Conservation (phyloP, 495 filamentous ascomycete genomes). For the Thozetella sp. region DNA sequence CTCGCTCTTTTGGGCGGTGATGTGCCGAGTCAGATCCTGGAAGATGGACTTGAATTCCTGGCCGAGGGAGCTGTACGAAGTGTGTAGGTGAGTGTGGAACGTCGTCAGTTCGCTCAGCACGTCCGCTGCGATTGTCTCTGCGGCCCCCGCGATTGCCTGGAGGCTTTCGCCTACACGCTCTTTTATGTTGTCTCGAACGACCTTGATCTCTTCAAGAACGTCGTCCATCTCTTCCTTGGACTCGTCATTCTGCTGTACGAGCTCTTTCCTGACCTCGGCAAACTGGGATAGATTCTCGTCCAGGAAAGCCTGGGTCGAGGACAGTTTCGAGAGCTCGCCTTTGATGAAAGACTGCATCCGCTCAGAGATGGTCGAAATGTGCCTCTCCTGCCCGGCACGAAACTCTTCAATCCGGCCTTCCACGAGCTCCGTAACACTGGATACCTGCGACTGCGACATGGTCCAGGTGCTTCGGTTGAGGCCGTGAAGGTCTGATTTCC, state of each 20-base stretch:
- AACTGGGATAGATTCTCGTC: slow-evolving; percentile 67
- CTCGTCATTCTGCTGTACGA: slow-evolving; percentile 65
- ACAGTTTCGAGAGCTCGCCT: slow-evolving; percentile 68
- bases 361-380: slow-evolving; percentile 65
- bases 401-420: slow-evolving; percentile 73
- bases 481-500: slow-evolving; percentile 79
- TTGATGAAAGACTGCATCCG: slow-evolving; percentile 75
- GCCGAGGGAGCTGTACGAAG: slow-evolving; percentile 86
- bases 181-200: slow-evolving; percentile 84
- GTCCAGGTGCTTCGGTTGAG: slow-evolving; percentile 80
- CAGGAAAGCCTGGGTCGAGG: slow-evolving; percentile 67
- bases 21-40: slow-evolving; percentile 71
- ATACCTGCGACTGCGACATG: slow-evolving; percentile 72
- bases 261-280: slow-evolving; percentile 62
- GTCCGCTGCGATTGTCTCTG: slow-evolving; percentile 84
- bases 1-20: slow-evolving; percentile 78
- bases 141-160: slow-evolving; percentile 79
- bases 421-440: slow-evolving; percentile 71
- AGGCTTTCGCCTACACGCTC: slow-evolving; percentile 81
- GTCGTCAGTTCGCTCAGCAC: slow-evolving; percentile 83
- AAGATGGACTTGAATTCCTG: slow-evolving; percentile 86
- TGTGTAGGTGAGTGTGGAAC: slow-evolving; percentile 82
- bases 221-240: slow-evolving; percentile 88
- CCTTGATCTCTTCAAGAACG: slow-evolving; percentile 89
- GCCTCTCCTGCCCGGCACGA: slow-evolving; percentile 64